Conservation (phyloP, 2,329 filamentous ascomycete genomes). For the Rhinocladiella similis region DNA sequence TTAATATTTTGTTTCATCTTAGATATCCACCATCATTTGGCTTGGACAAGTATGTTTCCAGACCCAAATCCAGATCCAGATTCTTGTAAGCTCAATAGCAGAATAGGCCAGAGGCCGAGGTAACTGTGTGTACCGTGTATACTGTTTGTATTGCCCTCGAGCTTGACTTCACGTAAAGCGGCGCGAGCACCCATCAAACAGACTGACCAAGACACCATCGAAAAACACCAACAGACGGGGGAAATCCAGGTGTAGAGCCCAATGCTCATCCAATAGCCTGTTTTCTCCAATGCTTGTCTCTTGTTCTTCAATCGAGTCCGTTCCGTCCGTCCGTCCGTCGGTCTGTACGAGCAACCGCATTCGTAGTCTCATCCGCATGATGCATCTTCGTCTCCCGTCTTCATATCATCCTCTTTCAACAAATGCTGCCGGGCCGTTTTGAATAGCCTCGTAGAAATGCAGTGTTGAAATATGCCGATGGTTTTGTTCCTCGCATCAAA, state of each 20-base stretch:
- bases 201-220: not conserved
- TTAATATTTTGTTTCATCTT: no score
- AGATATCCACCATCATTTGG: no score
- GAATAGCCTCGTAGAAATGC: no score
- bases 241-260: slow-evolving; percentile 20
- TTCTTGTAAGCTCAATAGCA: no score
- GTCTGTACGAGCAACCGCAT: not conserved
- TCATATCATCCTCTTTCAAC: not conserved
- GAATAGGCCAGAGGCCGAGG: no score
- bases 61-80: no score
- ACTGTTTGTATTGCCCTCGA: no score
- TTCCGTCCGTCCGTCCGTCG: no score
- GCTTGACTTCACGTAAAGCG: not conserved
- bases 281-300: no score
- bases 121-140: no score
- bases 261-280: slow-evolving; percentile 13
- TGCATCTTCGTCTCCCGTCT: not conserved
- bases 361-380: no score
- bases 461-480: not conserved
- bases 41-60: no score
- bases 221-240: not conserved
- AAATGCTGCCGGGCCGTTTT: not conserved
- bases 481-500: not conserved
- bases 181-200: not conserved
- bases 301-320: not conserved